Evolutionary conservation across 2,329 filamentous ascomycete species (phyloP), one percentile per base, ranked within the genome.

Genomic region (Fusarium robinianum): DNA sequence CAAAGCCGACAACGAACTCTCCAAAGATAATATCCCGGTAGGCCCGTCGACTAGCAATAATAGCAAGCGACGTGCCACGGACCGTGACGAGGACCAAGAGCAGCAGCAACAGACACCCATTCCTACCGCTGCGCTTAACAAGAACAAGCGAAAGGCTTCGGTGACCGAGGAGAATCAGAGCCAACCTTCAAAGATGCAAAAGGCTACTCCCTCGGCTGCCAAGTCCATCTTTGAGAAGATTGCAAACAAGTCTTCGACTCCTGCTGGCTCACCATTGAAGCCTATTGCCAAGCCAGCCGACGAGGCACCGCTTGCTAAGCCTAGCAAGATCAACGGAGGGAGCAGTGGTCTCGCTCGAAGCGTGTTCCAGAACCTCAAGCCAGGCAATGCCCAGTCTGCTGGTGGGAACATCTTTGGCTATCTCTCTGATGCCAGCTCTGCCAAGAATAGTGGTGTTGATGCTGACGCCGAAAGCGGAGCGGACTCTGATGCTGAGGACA

Each of bases 321-420:
- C 63, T 6, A 66, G 67, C 15, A 70, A 71, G 58, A 53, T 63
- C 11, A 70, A 67, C 27, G 67, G 67, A 26, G 66, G 63, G 22
- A 43, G 58, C 22, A 53, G 49, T 27, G 42, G 44, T 17, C 57
- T 73, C 17, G 67, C 72, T 18, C 68, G 69, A 17, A 76, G 75
- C 1, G 70, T 76, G 8, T 66, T 77, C 46, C 66, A 69, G 24
- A 68, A 65, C 40, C 37, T 67, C 11, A 74, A 75, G 60, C 59
- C 68, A 7, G 49, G 50, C 10, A 57, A 50, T 31, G 46, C 51
- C 11, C 56, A 56, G 34, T 32, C 62, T 16, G 62, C 54, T 11
- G 58, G 64, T 27, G 57, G 65, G 31, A 83, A 84, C 58, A 81
- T 83, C 35, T 85, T 85, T 58, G 75, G 74, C 16, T 78, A 83